Base-by-base conservation (phyloP, 148 eudicot species). In the Camellia lanceoleosa region DNA sequence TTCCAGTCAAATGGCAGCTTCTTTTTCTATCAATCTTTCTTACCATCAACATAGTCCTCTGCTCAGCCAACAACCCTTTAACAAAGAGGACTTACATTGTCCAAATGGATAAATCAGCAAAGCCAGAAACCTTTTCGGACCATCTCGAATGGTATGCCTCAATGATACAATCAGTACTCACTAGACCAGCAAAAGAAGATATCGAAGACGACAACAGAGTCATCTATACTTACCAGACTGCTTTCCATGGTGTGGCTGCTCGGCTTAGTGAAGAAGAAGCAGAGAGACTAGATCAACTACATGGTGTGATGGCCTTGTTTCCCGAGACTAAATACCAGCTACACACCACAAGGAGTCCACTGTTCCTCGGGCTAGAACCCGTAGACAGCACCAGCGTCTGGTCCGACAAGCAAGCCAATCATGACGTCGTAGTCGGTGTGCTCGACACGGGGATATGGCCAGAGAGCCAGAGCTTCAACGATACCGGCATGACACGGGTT, bases 401-500 rank as follows among this genome's bases (percentile, higher is more conserved):
- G 84, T 55, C 77, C 7, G 83, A 80, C 0, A 70, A 83, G 55
- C 52, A 79, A 68, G 56, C 82, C 41, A 78, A 78, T 80, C 85
- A 86, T n/a, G 92, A 91, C 49, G 98, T 94, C 15, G 69, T 94
- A 1, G 95, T 92, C 18, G 98, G 98, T 7, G 93, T 94, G 42
- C 84, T 94, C 12, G 98, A 94, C 75, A 94, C 98, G 14, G 98
- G 98, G 0, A 89, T 94, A 42, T 94, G 98, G 98, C 98, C 98
- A 0, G 98, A 94, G 84, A 92, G 97, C 81, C 90, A 78, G 75
- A 94, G 98, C 76, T 94, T 94, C 81, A 88, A 92, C 55, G 98
- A 94, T 75, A 55, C 90, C 15, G 89, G 91, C 5, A 64, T 91
- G 61, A 78, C 86, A 19, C 82, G 86, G 3, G 75, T 88, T 2